Evolutionary conservation across 257 asterid species (phyloP).

Genomic region (Avicennia marina): DNA sequence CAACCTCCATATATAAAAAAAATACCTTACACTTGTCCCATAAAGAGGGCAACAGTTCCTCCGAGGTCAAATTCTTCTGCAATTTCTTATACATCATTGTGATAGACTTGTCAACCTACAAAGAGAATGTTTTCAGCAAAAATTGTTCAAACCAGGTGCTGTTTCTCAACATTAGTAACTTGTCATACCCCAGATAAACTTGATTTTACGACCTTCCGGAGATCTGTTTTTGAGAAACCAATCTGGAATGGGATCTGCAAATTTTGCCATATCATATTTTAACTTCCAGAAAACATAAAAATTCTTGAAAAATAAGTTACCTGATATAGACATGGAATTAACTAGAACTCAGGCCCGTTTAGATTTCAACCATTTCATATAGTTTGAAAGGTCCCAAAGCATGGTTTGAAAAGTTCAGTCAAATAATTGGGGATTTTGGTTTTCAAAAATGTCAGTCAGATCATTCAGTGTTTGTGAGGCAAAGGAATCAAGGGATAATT

Average conservation of each 20-base stretch:
- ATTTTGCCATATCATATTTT: slow-evolving; percentile 6
- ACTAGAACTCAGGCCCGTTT: neutral
- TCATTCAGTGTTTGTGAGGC: too few species aligned
- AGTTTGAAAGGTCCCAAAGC: too few species aligned
- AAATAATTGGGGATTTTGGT: too few species aligned
- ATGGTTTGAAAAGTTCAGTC: too few species aligned
- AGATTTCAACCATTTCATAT: neutral
- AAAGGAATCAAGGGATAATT: too few species aligned
- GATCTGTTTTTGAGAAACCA: slow-evolving; percentile 83
- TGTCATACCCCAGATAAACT: slow-evolving; percentile 84
- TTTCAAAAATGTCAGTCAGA: too few species aligned
- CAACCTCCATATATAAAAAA: neutral
- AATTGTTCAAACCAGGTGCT: slow-evolving; percentile 7
- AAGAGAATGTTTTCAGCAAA: slow-evolving; percentile 13
- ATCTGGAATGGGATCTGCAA: slow-evolving; percentile 89
- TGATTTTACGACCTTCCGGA: slow-evolving; percentile 81
- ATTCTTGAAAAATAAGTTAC: neutral
- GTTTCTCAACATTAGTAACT: slow-evolving; percentile 7
- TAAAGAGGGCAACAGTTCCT: slow-evolving; percentile 90
- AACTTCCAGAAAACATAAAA: slow-evolving; percentile 2
- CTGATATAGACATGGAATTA: neutral
- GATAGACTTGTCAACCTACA: slow-evolving; percentile 87
- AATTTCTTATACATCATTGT: slow-evolving; percentile 76
- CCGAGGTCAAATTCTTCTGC: slow-evolving; percentile 81
- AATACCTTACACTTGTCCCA: slow-evolving; percentile 99